phyloP scores from a whole-genome alignment of 345 rosid species.

The Brassica juncea region DNA sequence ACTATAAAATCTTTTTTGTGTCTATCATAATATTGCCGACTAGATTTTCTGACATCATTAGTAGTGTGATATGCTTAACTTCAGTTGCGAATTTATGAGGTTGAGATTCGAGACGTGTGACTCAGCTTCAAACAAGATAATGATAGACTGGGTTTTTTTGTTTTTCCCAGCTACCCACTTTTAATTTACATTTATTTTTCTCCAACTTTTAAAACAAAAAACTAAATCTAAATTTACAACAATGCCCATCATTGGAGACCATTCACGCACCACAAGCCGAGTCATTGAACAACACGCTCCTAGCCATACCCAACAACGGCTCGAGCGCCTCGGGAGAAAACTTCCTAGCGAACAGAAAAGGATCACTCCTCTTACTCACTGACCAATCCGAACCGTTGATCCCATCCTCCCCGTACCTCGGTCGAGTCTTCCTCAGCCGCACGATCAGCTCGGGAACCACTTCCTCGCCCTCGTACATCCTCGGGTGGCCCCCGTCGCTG shows the following conservation, averaged over 20 bases:
- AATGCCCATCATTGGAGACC: slow-evolving; percentile 14
- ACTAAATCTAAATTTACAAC: slow-evolving; percentile 42
- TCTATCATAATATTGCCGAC: neutral
- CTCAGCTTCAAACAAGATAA: slow-evolving; percentile 9
- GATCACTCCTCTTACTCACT: slow-evolving; percentile 37
- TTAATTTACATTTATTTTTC: slow-evolving; percentile 25
- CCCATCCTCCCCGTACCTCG: slow-evolving; percentile 58
- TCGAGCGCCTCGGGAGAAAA: slow-evolving; percentile 48
- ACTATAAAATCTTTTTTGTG: neutral
- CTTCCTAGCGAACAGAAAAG: slow-evolving; percentile 72
- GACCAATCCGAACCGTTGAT: slow-evolving; percentile 48
- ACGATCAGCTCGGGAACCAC: slow-evolving; percentile 56
- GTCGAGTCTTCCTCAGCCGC: slow-evolving; percentile 44
- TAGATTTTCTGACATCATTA: neutral
- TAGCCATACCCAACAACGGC: slow-evolving; percentile 52
- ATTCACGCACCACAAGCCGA: slow-evolving; percentile 24
- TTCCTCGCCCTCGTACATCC: slow-evolving; percentile 49
- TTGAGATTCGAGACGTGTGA: neutral
- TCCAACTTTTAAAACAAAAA: neutral
- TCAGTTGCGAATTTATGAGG: neutral
- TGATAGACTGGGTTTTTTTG: slow-evolving; percentile 34
- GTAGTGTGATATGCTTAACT: neutral
- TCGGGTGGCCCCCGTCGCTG: slow-evolving; percentile 63
- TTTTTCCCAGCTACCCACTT: slow-evolving; percentile 42
- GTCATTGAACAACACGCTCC: slow-evolving; percentile 56